phyloP scores from a whole-genome alignment of 805 yeast species.

The Candida nanaspora region DNA sequence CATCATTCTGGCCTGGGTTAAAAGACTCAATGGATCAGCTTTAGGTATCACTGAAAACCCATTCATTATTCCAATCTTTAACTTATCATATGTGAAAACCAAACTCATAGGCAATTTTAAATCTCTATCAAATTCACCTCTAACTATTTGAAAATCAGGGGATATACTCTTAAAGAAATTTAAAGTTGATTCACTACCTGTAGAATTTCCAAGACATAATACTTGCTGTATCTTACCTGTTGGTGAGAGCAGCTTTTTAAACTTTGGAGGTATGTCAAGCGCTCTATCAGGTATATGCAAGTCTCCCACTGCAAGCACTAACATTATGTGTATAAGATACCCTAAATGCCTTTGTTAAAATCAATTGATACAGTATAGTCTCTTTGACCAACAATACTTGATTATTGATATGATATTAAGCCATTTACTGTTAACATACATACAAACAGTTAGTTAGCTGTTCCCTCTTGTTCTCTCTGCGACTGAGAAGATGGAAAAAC shows the following conservation, averaged over 20 bases:
- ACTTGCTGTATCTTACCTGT: slow-evolving; percentile 77
- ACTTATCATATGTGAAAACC: slow-evolving; percentile 59
- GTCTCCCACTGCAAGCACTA: slow-evolving; percentile 80
- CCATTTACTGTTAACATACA: too few relatives aligned
- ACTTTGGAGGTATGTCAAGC: slow-evolving; percentile 51
- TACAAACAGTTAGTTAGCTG: too few relatives aligned
- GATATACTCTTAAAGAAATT: slow-evolving; percentile 62
- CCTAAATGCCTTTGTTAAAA: too few relatives aligned
- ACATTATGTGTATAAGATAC: too few relatives aligned
- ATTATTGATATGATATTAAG: too few relatives aligned
- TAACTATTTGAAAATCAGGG: slow-evolving; percentile 65
- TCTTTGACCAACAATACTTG: too few relatives aligned
- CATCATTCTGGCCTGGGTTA: slow-evolving; percentile 79
- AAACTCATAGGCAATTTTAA: slow-evolving; percentile 49
- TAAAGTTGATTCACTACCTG: slow-evolving; percentile 56
- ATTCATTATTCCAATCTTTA: slow-evolving; percentile 77
- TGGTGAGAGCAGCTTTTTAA: slow-evolving; percentile 71
- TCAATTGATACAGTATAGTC: too few relatives aligned
- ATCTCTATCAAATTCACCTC: slow-evolving; percentile 73
- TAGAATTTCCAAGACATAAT: slow-evolving; percentile 76
- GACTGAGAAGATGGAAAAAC: too few relatives aligned
- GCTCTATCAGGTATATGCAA: slow-evolving; percentile 86
- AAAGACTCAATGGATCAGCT: slow-evolving; percentile 77
- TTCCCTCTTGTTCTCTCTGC: too few relatives aligned
- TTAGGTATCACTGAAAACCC: slow-evolving; percentile 82